Percentiles rank a stretch among this genome's conserved stretches.
Evolutionary conservation across 371 early-diverging fungal genomes (phyloP).

Genomic region (Rhizomucor pusillus): DNA sequence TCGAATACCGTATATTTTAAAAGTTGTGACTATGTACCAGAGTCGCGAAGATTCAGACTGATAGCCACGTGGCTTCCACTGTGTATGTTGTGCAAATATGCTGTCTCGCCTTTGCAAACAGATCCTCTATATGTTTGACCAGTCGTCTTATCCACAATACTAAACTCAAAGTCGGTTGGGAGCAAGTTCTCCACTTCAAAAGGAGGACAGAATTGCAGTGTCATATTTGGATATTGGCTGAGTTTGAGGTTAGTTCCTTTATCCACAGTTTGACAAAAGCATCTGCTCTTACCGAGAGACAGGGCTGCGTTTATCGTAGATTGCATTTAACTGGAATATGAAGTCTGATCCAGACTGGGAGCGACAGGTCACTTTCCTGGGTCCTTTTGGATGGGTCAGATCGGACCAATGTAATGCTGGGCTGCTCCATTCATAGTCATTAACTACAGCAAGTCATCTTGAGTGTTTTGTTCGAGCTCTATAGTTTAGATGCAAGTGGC

Average conservation of each 20-base stretch:
- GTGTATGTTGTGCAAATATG: conserved; percentile 64
- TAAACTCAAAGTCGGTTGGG: conserved; percentile 68
- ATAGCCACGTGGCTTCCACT: conserved; percentile 58
- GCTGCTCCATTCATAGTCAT: conserved; percentile 68
- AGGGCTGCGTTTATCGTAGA: conserved; percentile 33
- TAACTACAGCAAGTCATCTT: background rate
- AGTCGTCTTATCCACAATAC: conserved; percentile 30
- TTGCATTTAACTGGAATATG: conserved; percentile 26
- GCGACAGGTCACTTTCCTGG: conserved; percentile 31
- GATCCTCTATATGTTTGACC: conserved; percentile 35
- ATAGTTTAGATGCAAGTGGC: background rate
- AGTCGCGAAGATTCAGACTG: conserved; percentile 58
- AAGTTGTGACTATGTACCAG: conserved; percentile 26
- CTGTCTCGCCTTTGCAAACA: conserved; percentile 51
- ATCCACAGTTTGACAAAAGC: too few species aligned
- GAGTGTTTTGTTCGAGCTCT: background rate
- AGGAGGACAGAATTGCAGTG: conserved; percentile 68
- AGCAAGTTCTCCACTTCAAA: conserved; percentile 83
- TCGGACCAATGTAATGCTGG: conserved; percentile 71
- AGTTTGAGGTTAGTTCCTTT: too few species aligned
- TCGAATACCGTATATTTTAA: too few species aligned
- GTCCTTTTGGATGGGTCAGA: conserved; percentile 33
- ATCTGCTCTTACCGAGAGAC: conserved; percentile 13
- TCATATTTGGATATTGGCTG: conserved; percentile 66
- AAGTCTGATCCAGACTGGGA: conserved; percentile 16